Evolutionary conservation across 83 land plant genomes (phyloP).

Genomic region (Picea abies): DNA sequence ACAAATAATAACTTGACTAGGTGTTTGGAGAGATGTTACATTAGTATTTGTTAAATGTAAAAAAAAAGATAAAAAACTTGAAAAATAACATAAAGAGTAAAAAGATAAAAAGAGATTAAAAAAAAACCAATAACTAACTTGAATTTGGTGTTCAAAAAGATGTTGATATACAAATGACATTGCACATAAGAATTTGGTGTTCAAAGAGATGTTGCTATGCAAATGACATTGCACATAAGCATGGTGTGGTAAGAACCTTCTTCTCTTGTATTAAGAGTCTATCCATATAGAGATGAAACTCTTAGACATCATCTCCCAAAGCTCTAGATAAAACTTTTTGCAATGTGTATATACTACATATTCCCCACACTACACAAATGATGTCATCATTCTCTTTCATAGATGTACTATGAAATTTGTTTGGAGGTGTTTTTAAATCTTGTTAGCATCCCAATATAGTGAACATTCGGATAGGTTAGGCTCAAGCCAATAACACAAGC

Average conservation of each 20-base stretch:
- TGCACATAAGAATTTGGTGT: too few relatives aligned
- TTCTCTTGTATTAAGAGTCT: neutral
- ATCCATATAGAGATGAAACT: neutral
- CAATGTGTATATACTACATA: neutral
- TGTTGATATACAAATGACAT: too few relatives aligned
- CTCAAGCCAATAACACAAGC: neutral
- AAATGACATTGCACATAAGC: slow-evolving; percentile 91
- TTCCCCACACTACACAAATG: too few relatives aligned
- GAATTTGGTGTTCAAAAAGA: too few relatives aligned
- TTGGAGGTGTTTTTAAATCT: neutral
- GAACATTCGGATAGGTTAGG: neutral
- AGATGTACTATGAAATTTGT: neutral
- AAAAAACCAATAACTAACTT: too few relatives aligned
- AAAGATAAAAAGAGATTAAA: too few relatives aligned
- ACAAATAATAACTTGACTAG: slow-evolving; percentile 55
- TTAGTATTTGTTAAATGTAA: too few relatives aligned
- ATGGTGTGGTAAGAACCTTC: slow-evolving; percentile 86
- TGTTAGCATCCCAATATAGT: neutral
- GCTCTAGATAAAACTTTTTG: neutral
- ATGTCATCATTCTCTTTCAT: too few relatives aligned
- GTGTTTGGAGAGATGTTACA: too few relatives aligned
- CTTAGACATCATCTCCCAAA: neutral
- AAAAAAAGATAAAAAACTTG: too few relatives aligned
- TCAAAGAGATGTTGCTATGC: slow-evolving; percentile 42
- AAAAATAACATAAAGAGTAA: too few relatives aligned